Percentiles rank a stretch among this genome's conserved stretches.
Evolutionary conservation across 352 stramenopile species (phyloP).

Genomic region (Phytophthora hybrid): DNA sequence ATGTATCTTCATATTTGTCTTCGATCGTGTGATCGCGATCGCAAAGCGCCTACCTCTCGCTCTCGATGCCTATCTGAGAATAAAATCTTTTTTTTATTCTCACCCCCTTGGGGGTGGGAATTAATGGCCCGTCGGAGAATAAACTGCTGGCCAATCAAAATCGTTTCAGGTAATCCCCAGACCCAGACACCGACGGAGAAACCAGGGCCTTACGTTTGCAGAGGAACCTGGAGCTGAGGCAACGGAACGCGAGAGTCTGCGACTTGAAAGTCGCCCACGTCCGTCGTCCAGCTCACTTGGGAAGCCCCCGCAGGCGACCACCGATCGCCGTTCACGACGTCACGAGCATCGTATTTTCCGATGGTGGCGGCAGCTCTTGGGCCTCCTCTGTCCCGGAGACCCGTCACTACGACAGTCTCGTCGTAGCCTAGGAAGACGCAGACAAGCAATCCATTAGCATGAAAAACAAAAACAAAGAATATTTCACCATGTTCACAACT

Average conservation of each 20-base stretch:
- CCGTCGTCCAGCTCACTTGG: slow-evolving; percentile 83
- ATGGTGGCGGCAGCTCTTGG: slow-evolving; percentile 46
- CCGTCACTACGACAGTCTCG: not conserved
- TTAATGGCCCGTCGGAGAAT: too few species aligned
- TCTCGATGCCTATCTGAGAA: too few species aligned
- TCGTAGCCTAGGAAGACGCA: not conserved
- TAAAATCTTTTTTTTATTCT: too few species aligned
- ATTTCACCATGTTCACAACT: not conserved
- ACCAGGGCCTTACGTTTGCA: too few species aligned
- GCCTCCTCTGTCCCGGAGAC: slow-evolving; percentile 32
- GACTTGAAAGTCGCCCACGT: slow-evolving; percentile 80
- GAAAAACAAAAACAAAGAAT: not conserved
- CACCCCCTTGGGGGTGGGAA: too few species aligned
- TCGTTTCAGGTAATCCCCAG: too few species aligned
- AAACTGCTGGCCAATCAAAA: too few species aligned
- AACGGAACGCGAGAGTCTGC: slow-evolving; percentile 56
- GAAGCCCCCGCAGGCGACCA: slow-evolving; percentile 55
- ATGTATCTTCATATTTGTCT: too few species aligned
- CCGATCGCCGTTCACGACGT: slow-evolving; percentile 84
- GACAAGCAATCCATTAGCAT: too few species aligned
- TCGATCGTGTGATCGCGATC: too few species aligned
- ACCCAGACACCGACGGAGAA: too few species aligned
- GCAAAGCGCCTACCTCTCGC: too few species aligned
- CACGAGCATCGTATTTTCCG: slow-evolving; percentile 71
- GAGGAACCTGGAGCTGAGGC: slow-evolving; percentile 46